Evolutionary conservation across 331 rosid species (phyloP), one percentile per base, ranked within the genome.

Genomic region (Malus hybrid): DNA sequence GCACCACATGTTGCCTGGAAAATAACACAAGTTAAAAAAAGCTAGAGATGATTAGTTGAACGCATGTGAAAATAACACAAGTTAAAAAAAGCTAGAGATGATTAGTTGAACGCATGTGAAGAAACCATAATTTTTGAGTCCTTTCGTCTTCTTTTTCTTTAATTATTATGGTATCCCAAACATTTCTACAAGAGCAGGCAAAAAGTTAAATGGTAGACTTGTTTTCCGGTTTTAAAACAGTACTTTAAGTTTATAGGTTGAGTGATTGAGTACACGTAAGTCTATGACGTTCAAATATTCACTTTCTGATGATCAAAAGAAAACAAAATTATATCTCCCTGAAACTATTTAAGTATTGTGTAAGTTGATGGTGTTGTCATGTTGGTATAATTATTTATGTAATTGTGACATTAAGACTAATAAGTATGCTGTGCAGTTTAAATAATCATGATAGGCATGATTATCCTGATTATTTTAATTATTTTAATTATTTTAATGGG

Each of bases 1-100:
- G 10, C 42, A 72, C 76, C 76, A 58, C n/a, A 72, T 72, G 57
- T 60, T 73, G 61, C 70, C 70, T 19, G 60, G 70, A 42, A 62
- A 61, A 65, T 14, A 50, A 50, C 19, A 16, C n/a, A 50, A 50
- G 9, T 6, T 1, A 15, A 50, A 6, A 0, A 50, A 50, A 50
- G 56, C n/a, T 0, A 2, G n/a, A 2, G n/a, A 50, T 6, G 56
- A 50, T 15, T 50, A 16, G 56, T 50, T 50, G 56, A 50, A 50
- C n/a, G n/a, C n/a, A n/a, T n/a, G n/a, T n/a, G 70, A 42, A 62
- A 61, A 65, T 14, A 50, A 50, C 19, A 16, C n/a, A 50, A 50
- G 9, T 6, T 1, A 15, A 50, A 6, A 0, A 50, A 50, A 50
- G 56, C n/a, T 0, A 2, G n/a, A 2, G n/a, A 50, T 6, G 56